phyloP scores from a whole-genome alignment of 176 grass and related monocot genomes.

The Oryza meyeriana region DNA sequence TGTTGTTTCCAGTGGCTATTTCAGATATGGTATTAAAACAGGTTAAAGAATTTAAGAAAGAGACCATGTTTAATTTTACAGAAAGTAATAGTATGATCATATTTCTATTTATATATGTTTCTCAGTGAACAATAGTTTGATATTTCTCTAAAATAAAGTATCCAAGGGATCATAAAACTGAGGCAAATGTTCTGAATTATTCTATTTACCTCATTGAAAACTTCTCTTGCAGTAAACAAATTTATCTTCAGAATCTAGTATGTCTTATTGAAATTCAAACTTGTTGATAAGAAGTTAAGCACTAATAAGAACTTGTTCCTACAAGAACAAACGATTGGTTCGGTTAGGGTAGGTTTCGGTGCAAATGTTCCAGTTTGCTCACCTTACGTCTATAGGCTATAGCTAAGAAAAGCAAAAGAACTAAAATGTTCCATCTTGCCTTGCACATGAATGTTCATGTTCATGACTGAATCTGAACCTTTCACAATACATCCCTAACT shows the following conservation, averaged over 20 bases:
- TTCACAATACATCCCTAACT: constrained; percentile 23
- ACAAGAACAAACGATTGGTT: constrained; percentile 8
- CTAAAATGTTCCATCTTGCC: background rate
- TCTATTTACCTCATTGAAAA: constrained; percentile 10
- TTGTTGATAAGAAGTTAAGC: background rate
- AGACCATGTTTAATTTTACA: background rate
- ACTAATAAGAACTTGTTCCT: background rate
- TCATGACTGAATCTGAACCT: constrained; percentile 5
- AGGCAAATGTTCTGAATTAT: background rate
- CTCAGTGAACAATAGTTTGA: background rate
- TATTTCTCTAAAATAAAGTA: constrained; percentile 9
- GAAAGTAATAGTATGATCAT: constrained; percentile 3
- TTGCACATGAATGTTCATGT: background rate
- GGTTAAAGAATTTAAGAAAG: constrained; percentile 4
- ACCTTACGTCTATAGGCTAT: background rate
- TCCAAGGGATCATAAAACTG: background rate
- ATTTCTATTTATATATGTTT: constrained; percentile 9
- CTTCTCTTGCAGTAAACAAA: background rate
- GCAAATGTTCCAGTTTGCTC: constrained; percentile 8
- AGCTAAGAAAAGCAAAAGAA: constrained; percentile 1
- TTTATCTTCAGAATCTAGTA: background rate
- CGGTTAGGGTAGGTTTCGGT: background rate
- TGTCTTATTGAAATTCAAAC: background rate
- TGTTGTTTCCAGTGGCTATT: constrained; percentile 1
- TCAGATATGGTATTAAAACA: background rate